Percentiles rank a stretch among this genome's conserved stretches.
Conservation (phyloP, 768 basidiomycete genomes). For the Pleurotus sapidus region DNA sequence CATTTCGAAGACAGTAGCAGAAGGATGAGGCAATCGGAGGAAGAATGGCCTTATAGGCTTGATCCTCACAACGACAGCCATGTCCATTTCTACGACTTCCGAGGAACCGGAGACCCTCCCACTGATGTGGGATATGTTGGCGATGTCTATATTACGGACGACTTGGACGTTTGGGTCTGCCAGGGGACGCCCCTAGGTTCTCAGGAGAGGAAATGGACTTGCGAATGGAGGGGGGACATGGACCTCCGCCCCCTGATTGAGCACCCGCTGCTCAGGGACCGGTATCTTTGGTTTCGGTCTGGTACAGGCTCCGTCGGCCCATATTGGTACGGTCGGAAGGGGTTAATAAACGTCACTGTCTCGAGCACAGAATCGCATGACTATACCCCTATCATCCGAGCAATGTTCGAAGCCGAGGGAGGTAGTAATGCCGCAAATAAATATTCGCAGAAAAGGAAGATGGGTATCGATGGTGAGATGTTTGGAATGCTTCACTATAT, state of each 20-base stretch:
- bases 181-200: neutral
- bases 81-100: neutral
- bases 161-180: neutral
- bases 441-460: no score
- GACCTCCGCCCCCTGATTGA: neutral
- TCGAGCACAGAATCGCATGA: neutral
- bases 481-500: no score
- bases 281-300: neutral
- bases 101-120: neutral
- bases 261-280: slow-evolving; percentile 3
- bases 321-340: neutral
- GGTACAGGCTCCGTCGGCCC: neutral
- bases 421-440: no score
- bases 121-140: neutral
- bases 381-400: neutral
- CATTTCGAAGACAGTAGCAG: neutral
- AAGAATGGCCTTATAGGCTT: neutral
- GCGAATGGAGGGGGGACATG: neutral
- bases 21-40: neutral
- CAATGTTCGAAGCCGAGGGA: neutral
- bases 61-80: neutral
- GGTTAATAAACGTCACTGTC: neutral
- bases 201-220: neutral
- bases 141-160: neutral
- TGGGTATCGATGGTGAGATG: no score